Conservation (phyloP, 192 early-diverging fungal species). For the Funneliformis mosseae region DNA sequence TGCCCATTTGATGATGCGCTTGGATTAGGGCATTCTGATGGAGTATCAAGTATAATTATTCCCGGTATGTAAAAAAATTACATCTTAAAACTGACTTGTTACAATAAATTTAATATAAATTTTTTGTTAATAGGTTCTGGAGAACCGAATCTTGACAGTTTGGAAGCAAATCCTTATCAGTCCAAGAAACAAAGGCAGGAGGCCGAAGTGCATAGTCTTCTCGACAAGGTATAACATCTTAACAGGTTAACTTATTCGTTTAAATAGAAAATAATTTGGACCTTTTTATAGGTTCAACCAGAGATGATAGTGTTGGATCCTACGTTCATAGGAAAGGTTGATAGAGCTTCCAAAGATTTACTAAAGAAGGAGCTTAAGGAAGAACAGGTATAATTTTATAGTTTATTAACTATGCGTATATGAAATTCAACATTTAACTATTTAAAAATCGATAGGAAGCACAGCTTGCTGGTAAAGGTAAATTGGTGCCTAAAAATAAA, state of each 20-base stretch:
- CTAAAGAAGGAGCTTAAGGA: constrained; percentile 58
- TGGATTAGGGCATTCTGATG: constrained; percentile 77
- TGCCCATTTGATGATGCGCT: constrained; percentile 98
- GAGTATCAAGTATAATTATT: constrained; percentile 79
- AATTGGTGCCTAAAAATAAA: constrained; percentile 57
- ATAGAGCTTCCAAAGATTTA: constrained; percentile 64
- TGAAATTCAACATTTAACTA: constrained; percentile 10
- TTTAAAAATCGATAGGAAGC: constrained; percentile 35
- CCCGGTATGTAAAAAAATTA: constrained; percentile 59
- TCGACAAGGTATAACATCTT: constrained; percentile 69
- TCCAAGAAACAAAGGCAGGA: constrained; percentile 88
- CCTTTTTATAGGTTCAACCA: constrained; percentile 68
- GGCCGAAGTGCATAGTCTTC: constrained; percentile 79
- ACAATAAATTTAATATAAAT: background rate
- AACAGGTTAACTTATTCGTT: background rate
- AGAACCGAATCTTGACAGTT: constrained; percentile 95
- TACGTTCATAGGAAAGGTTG: constrained; percentile 76
- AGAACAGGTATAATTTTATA: constrained; percentile 48
- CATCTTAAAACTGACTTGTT: too few relatives aligned
- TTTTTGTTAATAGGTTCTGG: constrained; percentile 64
- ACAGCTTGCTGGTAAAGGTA: constrained; percentile 49
- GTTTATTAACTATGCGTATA: background rate
- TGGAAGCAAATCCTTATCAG: constrained; percentile 91
- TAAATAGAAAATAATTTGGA: background rate
- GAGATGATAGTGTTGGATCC: constrained; percentile 92